These are phyloP conservation scores for Purpureocillium takamizusanense DNA, from an alignment of 2,329 filamentous ascomycete genomes.

Conservation along the genomic window DNA sequence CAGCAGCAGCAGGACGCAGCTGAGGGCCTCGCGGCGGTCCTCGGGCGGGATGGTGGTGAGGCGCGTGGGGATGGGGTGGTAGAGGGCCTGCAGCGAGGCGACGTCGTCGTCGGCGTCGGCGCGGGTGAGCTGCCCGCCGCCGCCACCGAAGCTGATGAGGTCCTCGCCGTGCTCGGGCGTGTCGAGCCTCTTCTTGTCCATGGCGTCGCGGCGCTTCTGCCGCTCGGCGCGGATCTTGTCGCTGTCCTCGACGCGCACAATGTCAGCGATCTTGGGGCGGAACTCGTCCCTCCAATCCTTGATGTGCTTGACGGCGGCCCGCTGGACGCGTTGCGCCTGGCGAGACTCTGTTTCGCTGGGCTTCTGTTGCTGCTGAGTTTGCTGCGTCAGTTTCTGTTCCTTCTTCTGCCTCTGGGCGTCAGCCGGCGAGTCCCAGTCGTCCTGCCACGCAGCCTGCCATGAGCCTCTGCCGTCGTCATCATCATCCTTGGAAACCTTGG, in stretches of 20 bases:
- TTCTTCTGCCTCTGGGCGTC: no score
- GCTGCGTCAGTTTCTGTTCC: constrained; percentile 3
- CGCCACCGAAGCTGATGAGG: constrained; percentile 31
- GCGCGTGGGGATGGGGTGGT: constrained; percentile 43
- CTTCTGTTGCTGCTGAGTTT: constrained; percentile 1
- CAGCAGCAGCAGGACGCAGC: constrained; percentile 61
- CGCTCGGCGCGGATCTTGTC: constrained; percentile 37
- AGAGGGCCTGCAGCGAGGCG: constrained; percentile 38
- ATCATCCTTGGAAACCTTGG: no score
- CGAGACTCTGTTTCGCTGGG: constrained; percentile 11
- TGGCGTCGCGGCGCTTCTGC: constrained; percentile 31
- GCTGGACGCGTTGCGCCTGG: constrained; percentile 25
- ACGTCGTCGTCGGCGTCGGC: constrained; percentile 29
- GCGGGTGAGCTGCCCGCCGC: constrained; percentile 16
- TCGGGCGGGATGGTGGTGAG: constrained; percentile 46
- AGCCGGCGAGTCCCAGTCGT: neutral
- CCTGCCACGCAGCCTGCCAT: constrained; percentile 5
- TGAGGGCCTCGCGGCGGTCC: constrained; percentile 55
- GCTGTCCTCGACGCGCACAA: constrained; percentile 44
- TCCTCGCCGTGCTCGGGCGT: constrained; percentile 25
- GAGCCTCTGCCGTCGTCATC: constrained; percentile 3
- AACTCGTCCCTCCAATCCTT: constrained; percentile 70
- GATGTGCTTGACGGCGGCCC: constrained; percentile 57
- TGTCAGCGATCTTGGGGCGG: constrained; percentile 60
- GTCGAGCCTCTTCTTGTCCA: constrained; percentile 27